These are phyloP conservation scores for Ustilaginoidea virens DNA, from an alignment of 2,329 filamentous ascomycete species.

Conservation along the genomic window DNA sequence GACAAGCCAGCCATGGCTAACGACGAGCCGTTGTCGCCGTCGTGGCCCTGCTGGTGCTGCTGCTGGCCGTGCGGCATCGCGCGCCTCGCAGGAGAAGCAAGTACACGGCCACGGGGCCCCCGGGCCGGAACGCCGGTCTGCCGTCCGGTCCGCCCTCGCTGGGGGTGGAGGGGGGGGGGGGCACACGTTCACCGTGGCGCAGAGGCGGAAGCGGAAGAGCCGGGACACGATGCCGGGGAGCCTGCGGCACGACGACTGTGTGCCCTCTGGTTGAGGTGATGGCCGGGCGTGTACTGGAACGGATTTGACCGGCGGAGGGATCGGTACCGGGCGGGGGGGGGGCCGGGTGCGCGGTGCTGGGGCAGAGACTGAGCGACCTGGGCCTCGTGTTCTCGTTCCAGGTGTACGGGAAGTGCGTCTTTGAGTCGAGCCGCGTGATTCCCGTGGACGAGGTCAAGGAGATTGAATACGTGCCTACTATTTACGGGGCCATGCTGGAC, in stretches of 20 bases:
- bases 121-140: constrained; percentile 7
- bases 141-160: constrained; percentile 12
- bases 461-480: constrained; percentile 37
- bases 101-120: constrained; percentile 12
- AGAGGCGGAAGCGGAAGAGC: constrained; percentile 30
- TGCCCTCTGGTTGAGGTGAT: constrained; percentile 39
- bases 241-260: constrained; percentile 39
- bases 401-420: constrained; percentile 30
- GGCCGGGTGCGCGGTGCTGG: constrained; percentile 35
- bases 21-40: constrained; percentile 22
- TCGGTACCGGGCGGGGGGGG: constrained; percentile 38
- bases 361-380: constrained; percentile 29
- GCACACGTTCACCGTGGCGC: constrained; percentile 28
- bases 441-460: constrained; percentile 38
- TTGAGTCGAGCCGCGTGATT: constrained; percentile 34
- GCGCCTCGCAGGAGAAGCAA: constrained; percentile 27
- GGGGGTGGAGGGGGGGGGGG: too few species aligned
- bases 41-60: constrained; percentile 29
- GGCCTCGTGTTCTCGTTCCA: constrained; percentile 40
- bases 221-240: constrained; percentile 37
- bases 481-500: constrained; percentile 28
- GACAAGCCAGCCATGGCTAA: not conserved
- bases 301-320: constrained; percentile 36
- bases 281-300: constrained; percentile 42
- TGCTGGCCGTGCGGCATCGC: constrained; percentile 33